These are phyloP conservation scores for Paramecium pentaurelia DNA, from an alignment of 73 alveolate species.

Conservation along the genomic window DNA sequence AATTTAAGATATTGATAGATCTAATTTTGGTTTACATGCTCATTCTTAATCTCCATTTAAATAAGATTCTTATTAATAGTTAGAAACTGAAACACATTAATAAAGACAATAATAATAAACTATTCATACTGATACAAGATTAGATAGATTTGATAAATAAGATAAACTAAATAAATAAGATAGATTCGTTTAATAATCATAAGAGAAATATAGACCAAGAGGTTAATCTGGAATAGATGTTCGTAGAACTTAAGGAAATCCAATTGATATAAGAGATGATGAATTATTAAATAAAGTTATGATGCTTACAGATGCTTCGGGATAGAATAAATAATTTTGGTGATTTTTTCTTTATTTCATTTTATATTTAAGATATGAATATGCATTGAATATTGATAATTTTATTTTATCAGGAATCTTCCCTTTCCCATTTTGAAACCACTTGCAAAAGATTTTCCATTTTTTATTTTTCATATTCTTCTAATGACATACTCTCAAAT, in stretches of 20 bases:
- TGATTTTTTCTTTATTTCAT: neutral
- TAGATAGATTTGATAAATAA: neutral
- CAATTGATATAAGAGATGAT: neutral
- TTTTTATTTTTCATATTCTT: constrained; percentile 25
- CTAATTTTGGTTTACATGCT: neutral
- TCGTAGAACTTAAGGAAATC: neutral
- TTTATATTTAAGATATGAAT: neutral
- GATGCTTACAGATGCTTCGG: constrained; percentile 20
- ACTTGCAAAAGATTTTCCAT: constrained; percentile 10
- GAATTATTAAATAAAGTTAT: constrained; percentile 20
- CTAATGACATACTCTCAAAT: neutral
- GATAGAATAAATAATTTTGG: neutral
- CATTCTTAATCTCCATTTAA: constrained; percentile 18
- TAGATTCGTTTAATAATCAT: neutral
- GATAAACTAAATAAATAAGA: neutral
- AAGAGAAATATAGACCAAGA: neutral
- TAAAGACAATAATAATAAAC: neutral
- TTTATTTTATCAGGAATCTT: constrained; percentile 2
- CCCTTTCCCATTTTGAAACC: constrained; percentile 39
- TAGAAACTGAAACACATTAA: neutral
- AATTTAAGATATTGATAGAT: neutral
- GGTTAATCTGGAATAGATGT: neutral
- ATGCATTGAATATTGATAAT: neutral
- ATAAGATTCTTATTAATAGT: neutral
- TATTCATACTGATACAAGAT: neutral